Base-by-base conservation (phyloP, 2,329 filamentous ascomycete genomes). In the Penicillium sp. region DNA sequence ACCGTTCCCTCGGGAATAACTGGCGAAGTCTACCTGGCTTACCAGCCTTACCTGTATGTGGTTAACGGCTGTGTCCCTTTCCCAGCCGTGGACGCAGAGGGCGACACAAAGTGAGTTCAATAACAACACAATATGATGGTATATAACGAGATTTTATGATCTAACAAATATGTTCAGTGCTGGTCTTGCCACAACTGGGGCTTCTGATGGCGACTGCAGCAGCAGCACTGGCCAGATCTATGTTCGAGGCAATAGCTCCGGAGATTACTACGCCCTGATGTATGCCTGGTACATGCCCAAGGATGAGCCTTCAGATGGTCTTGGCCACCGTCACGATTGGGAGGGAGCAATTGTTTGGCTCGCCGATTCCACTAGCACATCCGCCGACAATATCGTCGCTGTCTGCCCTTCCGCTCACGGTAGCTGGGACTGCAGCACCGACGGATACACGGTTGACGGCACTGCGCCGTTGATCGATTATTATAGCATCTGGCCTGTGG, bases 11-110 rank as follows among this genome's bases (percentile, higher is more conserved):
- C 70, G 43, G 76, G 75, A 5, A 72, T 72, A 1, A 67, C 71
- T 0, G 84, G 84, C 14, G 67, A 74, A 3, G 67, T 84, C 24
- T 83, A 84, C 61, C 67, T 82, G 43, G 80, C 81, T 52, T 86
- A 84, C 70, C 80, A 86, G 70, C 84, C 84, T 0, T 78, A 75
- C 52, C 75, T 86, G 6, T 63, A 84, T 11, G 80, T 86, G 5
- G 76, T 78, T 19, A 82, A 83, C 63, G 85, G 85, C 46, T 88
- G 85, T 59, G 84, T 87, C 9, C 84, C 85, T 0, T 88, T 85
- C 65, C 84, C 85, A 0, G 85, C 81, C 1, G 85, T 88, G 1
- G 82, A 88, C 59, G 77, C 77, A 0, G 69, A 73, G 0, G 86
- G 85, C 2, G 78, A 87, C 62, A 86, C 82, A 16, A 76, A 79